Evolutionary conservation across 2,329 filamentous ascomycete genomes (phyloP), one percentile per base, ranked within the genome.

Genomic region (Clarireedia paspali): DNA sequence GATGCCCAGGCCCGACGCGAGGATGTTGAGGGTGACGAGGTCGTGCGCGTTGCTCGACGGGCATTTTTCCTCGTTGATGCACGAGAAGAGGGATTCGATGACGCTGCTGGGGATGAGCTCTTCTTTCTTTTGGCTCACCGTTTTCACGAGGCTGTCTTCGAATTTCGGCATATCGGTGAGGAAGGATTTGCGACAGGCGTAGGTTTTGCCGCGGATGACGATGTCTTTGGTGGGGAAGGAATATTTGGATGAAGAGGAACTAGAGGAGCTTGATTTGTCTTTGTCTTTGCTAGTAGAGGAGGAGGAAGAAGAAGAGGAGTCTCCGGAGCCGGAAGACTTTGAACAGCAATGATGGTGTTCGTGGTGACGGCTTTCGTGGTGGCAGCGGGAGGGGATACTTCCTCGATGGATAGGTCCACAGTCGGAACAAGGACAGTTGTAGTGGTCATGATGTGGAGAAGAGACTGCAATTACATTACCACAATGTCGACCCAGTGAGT

Each of bases 181-280:
- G 46, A 62, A 68, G n/a, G 51, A 56, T 30, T 60, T 57, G 6
- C 65, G 63, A 0, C 66, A 55, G 7, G 57, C n/a, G 47, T 63
- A 62, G 2, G 59, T 55, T 53, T 63, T 63, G 1, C 62, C 63
- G 12, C 66, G 60, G 5, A 68, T 44, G 2, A 59, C 55, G 27
- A 68, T 58, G 20, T 66, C 63, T 53, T 64, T 66, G 4, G 60
- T 65, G n/a, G 62, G 60, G 47, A 60, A 61, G 14, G 58, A 50
- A 20, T 59, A 62, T 14, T 58, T 50, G 34, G 46, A 27, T 34
- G 26, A 48, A n/a, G 38, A 50, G 38, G 46, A 30, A 27, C n/a
- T 45, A 12, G 40, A 50, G 39, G 45, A 50, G 45, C 23, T 46
- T 4, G 49, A 34, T 47, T 47, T 53, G 6, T 46, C 50, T 24